A percentile compares a stretch with the other conserved stretches of the same genome.
Conservation (phyloP, 1,284 basidiomycete species). For the Meripilus lineatus region DNA sequence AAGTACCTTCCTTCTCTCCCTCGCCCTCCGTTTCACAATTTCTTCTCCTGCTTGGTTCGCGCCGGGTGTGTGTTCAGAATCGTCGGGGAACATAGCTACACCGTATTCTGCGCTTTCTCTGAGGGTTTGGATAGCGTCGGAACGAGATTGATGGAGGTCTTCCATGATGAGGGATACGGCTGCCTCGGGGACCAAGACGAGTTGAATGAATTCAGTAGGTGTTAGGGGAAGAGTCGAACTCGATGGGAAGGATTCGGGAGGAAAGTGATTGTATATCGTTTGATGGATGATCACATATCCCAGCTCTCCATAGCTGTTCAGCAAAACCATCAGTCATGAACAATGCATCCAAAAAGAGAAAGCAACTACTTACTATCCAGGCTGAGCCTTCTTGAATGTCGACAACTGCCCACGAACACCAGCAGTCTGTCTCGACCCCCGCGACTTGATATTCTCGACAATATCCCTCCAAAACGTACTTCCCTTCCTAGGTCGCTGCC, state of each 20-base stretch:
- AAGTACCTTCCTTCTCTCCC: conserved; percentile 53
- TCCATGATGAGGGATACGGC: conserved; percentile 68
- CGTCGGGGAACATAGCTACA: conserved; percentile 71
- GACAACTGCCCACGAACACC: conserved; percentile 69
- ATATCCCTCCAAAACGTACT: conserved; percentile 69
- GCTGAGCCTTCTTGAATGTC: conserved; percentile 71
- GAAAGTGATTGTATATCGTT: conserved; percentile 69
- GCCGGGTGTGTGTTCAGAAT: conserved; percentile 35
- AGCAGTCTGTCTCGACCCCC: conserved; percentile 58
- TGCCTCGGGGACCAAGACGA: conserved; percentile 71
- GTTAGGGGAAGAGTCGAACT: conserved; percentile 54
- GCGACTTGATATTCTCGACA: conserved; percentile 52
- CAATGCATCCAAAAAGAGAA: conserved; percentile 6
- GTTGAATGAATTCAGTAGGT: conserved; percentile 65
- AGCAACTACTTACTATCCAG: conserved; percentile 66
- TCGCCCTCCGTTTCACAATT: conserved; percentile 65
- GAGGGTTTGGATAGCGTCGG: conserved; percentile 53
- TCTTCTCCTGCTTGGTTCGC: conserved; percentile 25
- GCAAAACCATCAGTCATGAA: conserved; percentile 7
- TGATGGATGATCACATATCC: conserved; percentile 75
- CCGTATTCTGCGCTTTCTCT: conserved; percentile 73
- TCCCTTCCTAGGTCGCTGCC: conserved; percentile 35
- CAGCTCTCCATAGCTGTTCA: conserved; percentile 68
- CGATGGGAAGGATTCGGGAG: conserved; percentile 50
- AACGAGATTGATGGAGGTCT: conserved; percentile 45